Conservation (phyloP, 805 yeast genomes). For the Suhomyces emberorum region DNA sequence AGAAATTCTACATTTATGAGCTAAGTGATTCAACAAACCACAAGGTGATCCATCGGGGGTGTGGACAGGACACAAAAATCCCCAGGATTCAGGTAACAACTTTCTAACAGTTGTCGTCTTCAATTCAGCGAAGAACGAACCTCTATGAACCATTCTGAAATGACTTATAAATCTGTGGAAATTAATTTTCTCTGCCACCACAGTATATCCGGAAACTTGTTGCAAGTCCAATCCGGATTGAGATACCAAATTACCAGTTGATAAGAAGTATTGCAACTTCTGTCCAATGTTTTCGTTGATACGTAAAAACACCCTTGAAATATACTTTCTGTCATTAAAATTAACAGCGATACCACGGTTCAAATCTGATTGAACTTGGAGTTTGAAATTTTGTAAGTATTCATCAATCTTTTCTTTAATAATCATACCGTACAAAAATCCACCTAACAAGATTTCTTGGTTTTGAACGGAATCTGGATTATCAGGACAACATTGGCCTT, state of each 20-base stretch:
- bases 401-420: slow-evolving; percentile 95
- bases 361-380: slow-evolving; percentile 76
- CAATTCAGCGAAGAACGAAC: slow-evolving; percentile 96
- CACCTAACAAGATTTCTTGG: slow-evolving; percentile 94
- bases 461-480: slow-evolving; percentile 99
- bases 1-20: slow-evolving; percentile 89
- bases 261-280: slow-evolving; percentile 87
- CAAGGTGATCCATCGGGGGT: slow-evolving; percentile 99
- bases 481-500: slow-evolving; percentile 95
- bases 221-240: slow-evolving; percentile 97
- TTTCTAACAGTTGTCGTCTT: slow-evolving; percentile 97
- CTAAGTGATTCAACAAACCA: slow-evolving; percentile 94
- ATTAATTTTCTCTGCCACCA: slow-evolving; percentile 97
- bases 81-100: slow-evolving; percentile 97
- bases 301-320: slow-evolving; percentile 71
- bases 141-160: slow-evolving; percentile 99
- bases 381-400: slow-evolving; percentile 67
- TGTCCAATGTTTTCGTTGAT: slow-evolving; percentile 92
- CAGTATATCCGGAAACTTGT: slow-evolving; percentile 97
- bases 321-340: slow-evolving; percentile 79
- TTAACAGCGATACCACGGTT: slow-evolving; percentile 78
- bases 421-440: slow-evolving; percentile 95
- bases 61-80: slow-evolving; percentile 97
- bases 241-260: slow-evolving; percentile 95
- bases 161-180: slow-evolving; percentile 97